Percentiles rank a stretch among this genome's conserved stretches.
phyloP scores from a whole-genome alignment of 2,329 filamentous ascomycete species.

The Sclerotinia nivalis region DNA sequence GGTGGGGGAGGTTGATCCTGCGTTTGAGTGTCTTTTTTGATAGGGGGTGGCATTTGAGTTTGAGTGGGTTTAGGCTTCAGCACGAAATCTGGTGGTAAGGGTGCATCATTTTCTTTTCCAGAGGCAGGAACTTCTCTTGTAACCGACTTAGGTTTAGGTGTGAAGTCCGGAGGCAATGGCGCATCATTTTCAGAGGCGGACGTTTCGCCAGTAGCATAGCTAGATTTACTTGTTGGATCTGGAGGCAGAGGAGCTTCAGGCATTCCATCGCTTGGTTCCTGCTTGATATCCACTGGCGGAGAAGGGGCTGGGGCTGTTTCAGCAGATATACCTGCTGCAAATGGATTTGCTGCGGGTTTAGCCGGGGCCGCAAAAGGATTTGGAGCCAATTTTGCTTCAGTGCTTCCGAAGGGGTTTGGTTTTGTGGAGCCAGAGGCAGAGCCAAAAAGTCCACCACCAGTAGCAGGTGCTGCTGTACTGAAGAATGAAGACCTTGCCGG shows the following conservation, averaged over 20 bases:
- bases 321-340: slow-evolving; percentile 28
- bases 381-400: slow-evolving; percentile 5
- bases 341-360: slow-evolving; percentile 26
- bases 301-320: slow-evolving; percentile 26
- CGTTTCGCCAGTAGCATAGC: slow-evolving; percentile 43
- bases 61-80: slow-evolving; percentile 29
- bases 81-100: slow-evolving; percentile 46
- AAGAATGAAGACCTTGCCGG: slow-evolving; percentile 32
- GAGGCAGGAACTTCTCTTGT: not conserved
- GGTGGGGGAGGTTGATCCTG: slow-evolving; percentile 30
- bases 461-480: slow-evolving; percentile 25
- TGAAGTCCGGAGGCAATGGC: slow-evolving; percentile 46
- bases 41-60: slow-evolving; percentile 20
- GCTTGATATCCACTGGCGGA: slow-evolving; percentile 34
- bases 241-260: slow-evolving; percentile 48
- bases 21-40: slow-evolving; percentile 15
- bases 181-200: slow-evolving; percentile 45
- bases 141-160: slow-evolving; percentile 30
- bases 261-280: slow-evolving; percentile 33
- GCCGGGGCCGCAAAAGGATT: slow-evolving; percentile 13
- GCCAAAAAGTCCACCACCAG: slow-evolving; percentile 30
- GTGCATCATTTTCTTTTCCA: slow-evolving; percentile 42
- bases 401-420: slow-evolving; percentile 28
- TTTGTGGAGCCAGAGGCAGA: slow-evolving; percentile 27
- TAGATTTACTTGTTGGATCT: slow-evolving; percentile 44